Base-by-base conservation (phyloP, 371 early-diverging fungal genomes). In the Capillidium heterosporum region DNA sequence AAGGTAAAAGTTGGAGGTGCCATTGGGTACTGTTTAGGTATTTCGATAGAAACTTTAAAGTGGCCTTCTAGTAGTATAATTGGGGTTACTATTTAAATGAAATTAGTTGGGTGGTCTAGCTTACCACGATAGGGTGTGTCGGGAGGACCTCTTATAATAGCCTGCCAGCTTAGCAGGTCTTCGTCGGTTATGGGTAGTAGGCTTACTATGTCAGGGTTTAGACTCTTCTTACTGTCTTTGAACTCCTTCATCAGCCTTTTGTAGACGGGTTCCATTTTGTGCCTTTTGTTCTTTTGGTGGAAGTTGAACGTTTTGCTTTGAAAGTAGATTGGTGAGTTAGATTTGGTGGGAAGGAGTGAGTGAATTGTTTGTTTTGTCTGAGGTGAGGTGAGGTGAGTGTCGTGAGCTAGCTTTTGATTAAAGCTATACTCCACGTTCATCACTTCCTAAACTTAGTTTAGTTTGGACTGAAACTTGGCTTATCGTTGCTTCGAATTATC, bases 131-230 rank as follows among this genome's bases (percentile, higher is more conserved):
- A 99, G 3, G 91, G 83, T 41, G 91, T 84, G 47, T 81, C 88
- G 7, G 69, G 60, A 7, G 88, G 81, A 7, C 95, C 94, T 1
- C 72, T 71, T 42, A 99, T 62, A 48, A 80, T 71, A 2, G 93
- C 97, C 39, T 72, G 72, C 99, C 98, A 99, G 24, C 70, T 67
- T 32, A 87, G 72, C 27, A 98, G 68, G 61, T 91, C 75, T 41
- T 85, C 85, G 65, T 91, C 91, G 32, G 71, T 65, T 27, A 71
- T 59, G 21, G 87, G 87, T 39, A 69, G 61, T 3, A 85, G 68
- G 31, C 71, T 63, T 43, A 70, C 64, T 28, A 86, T 73, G 64
- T 79, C 77, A 21, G 79, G 74, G 32, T 51, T 51, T 35, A n/a
- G 3, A 39, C 23, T 19, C 17, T 35, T 31, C 23, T 39, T 31